Evolutionary conservation across 352 stramenopile genomes (phyloP), one percentile per base, ranked within the genome.

Genomic region (Nannochloropsis limnetica): DNA sequence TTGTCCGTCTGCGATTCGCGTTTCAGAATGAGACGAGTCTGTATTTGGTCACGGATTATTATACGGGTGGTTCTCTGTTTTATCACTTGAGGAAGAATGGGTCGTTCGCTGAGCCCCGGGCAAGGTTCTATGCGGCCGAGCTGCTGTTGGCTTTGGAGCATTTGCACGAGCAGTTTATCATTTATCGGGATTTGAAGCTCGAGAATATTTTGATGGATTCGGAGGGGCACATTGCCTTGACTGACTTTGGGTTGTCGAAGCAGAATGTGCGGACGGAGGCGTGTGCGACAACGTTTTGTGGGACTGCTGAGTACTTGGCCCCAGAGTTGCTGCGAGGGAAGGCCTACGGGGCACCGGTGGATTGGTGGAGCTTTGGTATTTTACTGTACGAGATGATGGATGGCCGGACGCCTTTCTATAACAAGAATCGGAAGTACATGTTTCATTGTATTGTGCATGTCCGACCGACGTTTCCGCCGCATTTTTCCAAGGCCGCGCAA

Each of bases 321-420:
- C 93, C 93, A 0, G 93, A 96, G 86, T 82, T 96, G 79, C 87
- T 96, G 20, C 93, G 93, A 88, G 92, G 92, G 17, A 86, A 94
- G 80, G 89, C 90, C 27, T 96, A 97, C 85, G 91, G 91, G 68
- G 92, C 93, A 84, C 90, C 90, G 15, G 93, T 97, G 15, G 93
- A 97, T 85, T 97, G 93, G 93, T 97, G 93, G 93, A 91, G 91
- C 37, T 95, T 97, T 83, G 93, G 93, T 23, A 96, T 89, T 67
- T 88, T 97, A 49, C 88, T 96, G 74, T 97, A 96, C 88, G 94
- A 97, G 89, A 97, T 97, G 92, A 95, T 97, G 88, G 93, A 92
- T 8, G 93, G 93, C 23, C 86, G 94, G 89, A 96, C 93, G 14
- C 94, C 94, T 9, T 97, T 97, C 87, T 97, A 96, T 82, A 93